Evolutionary conservation across 2,329 filamentous ascomycete genomes (phyloP), one percentile per base, ranked within the genome.

Genomic region (Trichophyton benhamiae): DNA sequence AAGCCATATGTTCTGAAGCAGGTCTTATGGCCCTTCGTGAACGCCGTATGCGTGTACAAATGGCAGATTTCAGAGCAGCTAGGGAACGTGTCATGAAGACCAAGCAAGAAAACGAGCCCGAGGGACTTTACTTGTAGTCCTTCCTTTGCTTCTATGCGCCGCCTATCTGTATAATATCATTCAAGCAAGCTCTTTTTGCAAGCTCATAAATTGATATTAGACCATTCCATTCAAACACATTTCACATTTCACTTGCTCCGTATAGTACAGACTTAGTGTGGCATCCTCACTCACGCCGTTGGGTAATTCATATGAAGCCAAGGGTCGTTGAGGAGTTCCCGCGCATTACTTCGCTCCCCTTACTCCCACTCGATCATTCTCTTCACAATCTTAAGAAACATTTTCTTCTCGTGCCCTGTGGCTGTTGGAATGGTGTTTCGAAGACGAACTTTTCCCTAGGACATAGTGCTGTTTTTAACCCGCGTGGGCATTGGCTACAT

Each of bases 1-100:
- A 97, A 78, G 94, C 94, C 57, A 99, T 99, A 70, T 99, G 94
- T 78, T 96, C 91, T 33, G 94, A 99, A 74, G 92, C 94, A 49
- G 94, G 94, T 75, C 79, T 99, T 72, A 85, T 97, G 83, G 94
- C 94, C 20, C 80, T 99, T 65, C 85, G 94, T 68, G 94, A 99
- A 79, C 84, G 94, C 66, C 86, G 94, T 72, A 99, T 99, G 94
- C 86, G 92, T 61, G 94, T 99, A 62, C 92, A 97, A 77, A 99
- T 99, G 94, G 89, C 91, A 6, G 94, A 99, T 76, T 99, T 99
- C 82, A 82, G 94, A 61, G 82, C 90, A 61, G 94, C 94, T 25
- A 84, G 92, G 69, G 94, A 99, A 78, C 86, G 90, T 67, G 95
- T 99, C 65, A 82, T 99, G 75, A 95, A 95, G 80, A 99, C 95